phyloP scores from a whole-genome alignment of 2,329 filamentous ascomycete genomes.

The Lasiodiplodia gonubiensis region DNA sequence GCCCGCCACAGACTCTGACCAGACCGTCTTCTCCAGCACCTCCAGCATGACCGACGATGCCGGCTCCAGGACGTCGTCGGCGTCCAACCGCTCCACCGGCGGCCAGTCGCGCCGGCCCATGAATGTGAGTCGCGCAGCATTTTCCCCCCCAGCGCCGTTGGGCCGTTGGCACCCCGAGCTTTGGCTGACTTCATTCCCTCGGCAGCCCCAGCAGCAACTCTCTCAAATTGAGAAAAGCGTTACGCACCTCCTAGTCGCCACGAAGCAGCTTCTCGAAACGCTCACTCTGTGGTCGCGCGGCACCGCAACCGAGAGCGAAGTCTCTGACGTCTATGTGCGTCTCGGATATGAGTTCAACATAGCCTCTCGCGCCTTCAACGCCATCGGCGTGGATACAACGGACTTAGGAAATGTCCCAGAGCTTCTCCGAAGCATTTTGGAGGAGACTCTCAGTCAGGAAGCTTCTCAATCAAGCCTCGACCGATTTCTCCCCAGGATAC shows the following conservation, averaged over 20 bases:
- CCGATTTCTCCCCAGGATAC: slow-evolving; percentile 89
- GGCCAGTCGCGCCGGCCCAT: slow-evolving; percentile 45
- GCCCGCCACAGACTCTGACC: slow-evolving; percentile 34
- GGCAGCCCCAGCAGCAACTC: slow-evolving; percentile 73
- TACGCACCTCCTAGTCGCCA: slow-evolving; percentile 94
- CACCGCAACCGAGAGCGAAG: slow-evolving; percentile 88
- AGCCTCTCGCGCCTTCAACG: slow-evolving; percentile 93
- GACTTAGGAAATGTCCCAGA: slow-evolving; percentile 97
- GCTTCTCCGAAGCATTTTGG: slow-evolving; percentile 84
- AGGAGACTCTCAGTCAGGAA: slow-evolving; percentile 95
- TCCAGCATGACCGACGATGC: slow-evolving; percentile 60
- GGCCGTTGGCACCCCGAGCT: not conserved
- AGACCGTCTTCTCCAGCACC: slow-evolving; percentile 39
- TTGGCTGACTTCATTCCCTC: slow-evolving; percentile 27
- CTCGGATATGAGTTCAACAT: slow-evolving; percentile 99
- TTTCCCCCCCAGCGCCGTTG: slow-evolving; percentile 12
- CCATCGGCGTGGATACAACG: slow-evolving; percentile 93
- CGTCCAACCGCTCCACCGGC: slow-evolving; percentile 67
- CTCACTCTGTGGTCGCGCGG: slow-evolving; percentile 96
- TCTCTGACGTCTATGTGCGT: slow-evolving; percentile 97
- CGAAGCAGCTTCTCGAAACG: slow-evolving; percentile 96
- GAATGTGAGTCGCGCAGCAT: slow-evolving; percentile 41
- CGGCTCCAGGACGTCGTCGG: slow-evolving; percentile 68
- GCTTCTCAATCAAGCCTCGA: slow-evolving; percentile 93
- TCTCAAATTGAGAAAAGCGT: slow-evolving; percentile 99